Base-by-base conservation (phyloP, 345 rosid genomes). In the Melaleuca alternifolia region DNA sequence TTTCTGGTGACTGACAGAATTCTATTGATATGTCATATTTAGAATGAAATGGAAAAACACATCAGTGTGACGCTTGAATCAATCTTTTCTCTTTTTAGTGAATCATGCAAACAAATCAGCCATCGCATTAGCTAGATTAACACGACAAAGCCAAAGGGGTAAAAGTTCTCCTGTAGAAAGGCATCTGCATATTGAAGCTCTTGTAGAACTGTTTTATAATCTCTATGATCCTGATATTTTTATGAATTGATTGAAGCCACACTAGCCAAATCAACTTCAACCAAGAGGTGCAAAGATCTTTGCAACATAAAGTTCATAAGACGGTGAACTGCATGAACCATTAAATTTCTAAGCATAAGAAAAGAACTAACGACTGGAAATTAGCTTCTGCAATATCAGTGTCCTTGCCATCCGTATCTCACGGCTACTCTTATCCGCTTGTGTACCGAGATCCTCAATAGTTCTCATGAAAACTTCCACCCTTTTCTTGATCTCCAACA, bases 401-500 rank as follows among this genome's bases (percentile, higher is more conserved):
- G 94, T 92, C 91, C 99, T 94, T 1, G 96, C 98, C 92, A 44
- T 90, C 56, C 89, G 91, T 84, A 95, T 91, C 88, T 93, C 93
- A 11, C 88, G 84, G 89, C 96, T 92, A 84, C 97, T 95, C 88
- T 87, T 94, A 83, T 83, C 88, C 30, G 98, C 95, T 87, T 91
- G 98, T 51, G 77, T 84, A 41, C 92, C 89, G 59, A 97, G 95
- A 86, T 85, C 93, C 86, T 95, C 98, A 33, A 96, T 87, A 11
- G 90, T 85, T 54, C 90, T 89, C 88, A 88, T 90, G 87, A 94
- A 93, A 82, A 81, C 91, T 87, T 92, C 96, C 37, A 94, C 86
- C 88, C 91, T 93, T 92, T 90, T 95, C 92, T 92, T 94, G 89
- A 96, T 95, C 89, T 96, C 99, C 30, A 91, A 97, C 82, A 97